Evolutionary conservation across 495 filamentous ascomycete genomes (phyloP).

Genomic region (Hyaloscypha hepaticicola): DNA sequence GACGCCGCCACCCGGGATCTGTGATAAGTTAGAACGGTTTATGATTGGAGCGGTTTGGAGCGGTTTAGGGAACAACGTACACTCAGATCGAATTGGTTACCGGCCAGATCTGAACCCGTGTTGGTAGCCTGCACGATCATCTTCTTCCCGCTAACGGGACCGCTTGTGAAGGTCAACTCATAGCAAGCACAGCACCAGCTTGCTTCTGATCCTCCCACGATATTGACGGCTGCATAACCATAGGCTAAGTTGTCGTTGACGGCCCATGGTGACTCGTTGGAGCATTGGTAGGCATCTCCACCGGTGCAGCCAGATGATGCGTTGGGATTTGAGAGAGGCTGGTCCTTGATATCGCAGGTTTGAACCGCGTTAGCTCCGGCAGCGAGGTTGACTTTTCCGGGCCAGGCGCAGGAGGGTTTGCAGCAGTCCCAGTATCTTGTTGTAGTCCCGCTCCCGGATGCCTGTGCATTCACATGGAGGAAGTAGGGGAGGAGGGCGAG

Average conservation of each 20-base stretch:
- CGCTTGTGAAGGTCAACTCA: conserved; percentile 63
- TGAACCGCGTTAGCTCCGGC: conserved; percentile 42
- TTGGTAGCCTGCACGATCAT: conserved; percentile 70
- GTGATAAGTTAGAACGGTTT: not conserved
- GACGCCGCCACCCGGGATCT: conserved; percentile 67
- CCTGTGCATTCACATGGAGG: conserved; percentile 17
- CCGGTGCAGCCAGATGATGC: conserved; percentile 50
- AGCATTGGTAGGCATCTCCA: conserved; percentile 62
- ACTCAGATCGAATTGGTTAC: conserved; percentile 41
- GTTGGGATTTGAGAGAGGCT: conserved; percentile 49
- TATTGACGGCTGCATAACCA: conserved; percentile 62
- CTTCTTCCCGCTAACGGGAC: conserved; percentile 55
- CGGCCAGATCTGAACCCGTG: conserved; percentile 43
- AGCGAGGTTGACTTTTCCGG: conserved; percentile 49
- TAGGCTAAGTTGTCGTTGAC: conserved; percentile 56
- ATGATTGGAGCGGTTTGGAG: conserved; percentile 5
- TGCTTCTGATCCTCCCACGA: conserved; percentile 50
- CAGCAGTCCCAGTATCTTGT: conserved; percentile 37
- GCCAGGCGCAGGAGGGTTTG: conserved; percentile 59
- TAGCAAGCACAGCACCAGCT: conserved; percentile 70
- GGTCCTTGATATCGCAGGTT: conserved; percentile 58
- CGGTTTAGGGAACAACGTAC: conserved; percentile 11
- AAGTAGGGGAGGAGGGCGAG: conserved; percentile 30
- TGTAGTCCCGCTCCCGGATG: conserved; percentile 44
- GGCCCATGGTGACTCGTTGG: conserved; percentile 61